A percentile compares a stretch with the other conserved stretches of the same genome.
Conservation (phyloP, 2,329 filamentous ascomycete species). For the Cordyceps fumosorosea region DNA sequence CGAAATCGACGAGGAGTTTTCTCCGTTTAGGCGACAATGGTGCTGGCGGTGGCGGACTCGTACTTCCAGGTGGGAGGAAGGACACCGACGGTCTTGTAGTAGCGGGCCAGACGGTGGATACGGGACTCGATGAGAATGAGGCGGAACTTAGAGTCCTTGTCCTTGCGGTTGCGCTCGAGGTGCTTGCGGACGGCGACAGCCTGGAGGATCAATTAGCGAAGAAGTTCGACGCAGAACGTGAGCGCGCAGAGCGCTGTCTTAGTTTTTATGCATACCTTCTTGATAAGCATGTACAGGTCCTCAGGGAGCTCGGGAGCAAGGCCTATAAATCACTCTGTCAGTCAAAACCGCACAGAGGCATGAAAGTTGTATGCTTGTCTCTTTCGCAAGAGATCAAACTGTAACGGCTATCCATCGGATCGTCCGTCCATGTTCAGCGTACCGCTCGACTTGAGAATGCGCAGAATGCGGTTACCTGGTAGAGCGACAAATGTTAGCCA, state of each 20-base stretch:
- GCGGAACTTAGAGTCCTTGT: conserved; percentile 99
- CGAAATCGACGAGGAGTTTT: conserved; percentile 15
- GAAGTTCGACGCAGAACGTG: neutral
- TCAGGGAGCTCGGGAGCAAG: conserved; percentile 98
- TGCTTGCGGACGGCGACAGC: conserved; percentile 99
- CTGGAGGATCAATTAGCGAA: conserved; percentile 38
- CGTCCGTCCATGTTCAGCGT: conserved; percentile 42
- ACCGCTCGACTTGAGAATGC: conserved; percentile 97
- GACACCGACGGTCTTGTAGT: conserved; percentile 95
- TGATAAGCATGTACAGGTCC: conserved; percentile 99
- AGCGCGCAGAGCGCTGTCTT: neutral
- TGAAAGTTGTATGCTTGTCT: conserved; percentile 24
- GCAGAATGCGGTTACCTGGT: conserved; percentile 98
- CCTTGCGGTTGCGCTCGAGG: conserved; percentile 99
- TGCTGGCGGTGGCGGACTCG: conserved; percentile 94
- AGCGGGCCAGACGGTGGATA: conserved; percentile 98
- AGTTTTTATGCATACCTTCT: conserved; percentile 65
- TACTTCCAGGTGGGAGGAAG: conserved; percentile 95
- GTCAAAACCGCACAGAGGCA: conserved; percentile 89
- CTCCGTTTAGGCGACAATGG: conserved; percentile 73
- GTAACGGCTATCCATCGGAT: conserved; percentile 22
- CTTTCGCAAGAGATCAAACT: conserved; percentile 10
- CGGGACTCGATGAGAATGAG: conserved; percentile 99
- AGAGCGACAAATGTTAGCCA: conserved; percentile 30
- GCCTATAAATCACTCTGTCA: conserved; percentile 94